These are phyloP conservation scores for Aspergillus fumigatiaffinis DNA, from an alignment of 2,329 filamentous ascomycete genomes.

Conservation along the genomic window DNA sequence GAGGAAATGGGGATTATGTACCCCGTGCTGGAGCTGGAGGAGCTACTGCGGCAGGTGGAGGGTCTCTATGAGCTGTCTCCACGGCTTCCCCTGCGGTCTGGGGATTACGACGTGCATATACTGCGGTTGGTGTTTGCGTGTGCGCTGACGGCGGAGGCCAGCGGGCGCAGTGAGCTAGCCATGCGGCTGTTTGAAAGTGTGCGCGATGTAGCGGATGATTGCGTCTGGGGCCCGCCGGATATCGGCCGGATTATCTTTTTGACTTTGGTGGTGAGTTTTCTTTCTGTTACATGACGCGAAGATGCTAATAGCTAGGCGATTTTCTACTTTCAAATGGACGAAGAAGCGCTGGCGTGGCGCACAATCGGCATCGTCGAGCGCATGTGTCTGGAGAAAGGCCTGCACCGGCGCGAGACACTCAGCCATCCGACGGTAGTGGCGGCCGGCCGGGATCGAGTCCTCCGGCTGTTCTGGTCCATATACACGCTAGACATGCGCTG, in stretches of 20 bases:
- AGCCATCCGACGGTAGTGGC: constrained; percentile 61
- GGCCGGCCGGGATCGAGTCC: constrained; percentile 63
- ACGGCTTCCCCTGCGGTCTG: too few species aligned
- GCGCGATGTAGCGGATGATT: constrained; percentile 63
- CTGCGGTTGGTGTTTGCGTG: constrained; percentile 80
- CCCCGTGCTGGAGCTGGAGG: constrained; percentile 69
- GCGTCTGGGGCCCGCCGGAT: constrained; percentile 54
- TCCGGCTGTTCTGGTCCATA: constrained; percentile 79
- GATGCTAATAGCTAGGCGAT: constrained; percentile 48
- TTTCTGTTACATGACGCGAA: too few species aligned
- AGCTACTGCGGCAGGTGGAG: constrained; percentile 65
- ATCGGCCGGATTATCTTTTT: constrained; percentile 58
- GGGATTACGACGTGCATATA: constrained; percentile 60
- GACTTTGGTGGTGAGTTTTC: constrained; percentile 40
- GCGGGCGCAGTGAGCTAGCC: constrained; percentile 72
- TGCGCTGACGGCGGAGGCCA: constrained; percentile 70
- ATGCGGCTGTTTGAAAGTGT: constrained; percentile 72
- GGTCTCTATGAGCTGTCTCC: constrained; percentile 48
- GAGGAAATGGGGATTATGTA: constrained; percentile 92
- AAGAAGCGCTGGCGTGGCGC: constrained; percentile 82
- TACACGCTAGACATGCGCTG: constrained; percentile 84
- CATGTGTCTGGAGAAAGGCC: constrained; percentile 72
- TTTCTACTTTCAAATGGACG: constrained; percentile 80
- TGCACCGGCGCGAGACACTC: constrained; percentile 75
- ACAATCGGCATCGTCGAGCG: constrained; percentile 81